phyloP scores from a whole-genome alignment of 1,284 basidiomycete genomes.

The Irpex lacteus region DNA sequence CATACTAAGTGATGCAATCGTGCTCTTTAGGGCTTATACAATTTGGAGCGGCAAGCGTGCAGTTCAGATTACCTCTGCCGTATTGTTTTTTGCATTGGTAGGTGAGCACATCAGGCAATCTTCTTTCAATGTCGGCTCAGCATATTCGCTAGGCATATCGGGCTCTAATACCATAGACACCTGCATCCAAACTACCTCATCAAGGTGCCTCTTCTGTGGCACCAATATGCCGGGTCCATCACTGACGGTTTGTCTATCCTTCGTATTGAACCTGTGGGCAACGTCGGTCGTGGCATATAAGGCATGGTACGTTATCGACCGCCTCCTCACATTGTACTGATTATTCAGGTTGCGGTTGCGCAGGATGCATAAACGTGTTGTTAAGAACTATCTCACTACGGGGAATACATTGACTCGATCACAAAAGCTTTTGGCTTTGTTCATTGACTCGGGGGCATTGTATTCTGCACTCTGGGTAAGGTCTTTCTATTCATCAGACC shows the following conservation, averaged over 20 bases:
- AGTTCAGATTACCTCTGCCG: background rate
- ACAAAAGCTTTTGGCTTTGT: background rate
- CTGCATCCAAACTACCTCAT: background rate
- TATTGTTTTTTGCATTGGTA: background rate
- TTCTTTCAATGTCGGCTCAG: background rate
- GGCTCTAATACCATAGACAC: background rate
- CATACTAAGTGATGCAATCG: background rate
- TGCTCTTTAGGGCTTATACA: background rate
- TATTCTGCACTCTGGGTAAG: background rate
- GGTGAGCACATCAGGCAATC: background rate
- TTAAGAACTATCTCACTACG: background rate
- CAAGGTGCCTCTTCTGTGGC: too few species aligned
- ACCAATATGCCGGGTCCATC: background rate
- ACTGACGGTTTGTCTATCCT: background rate
- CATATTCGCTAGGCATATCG: background rate
- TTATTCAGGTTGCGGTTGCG: background rate
- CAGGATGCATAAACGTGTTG: background rate
- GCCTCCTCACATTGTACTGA: background rate
- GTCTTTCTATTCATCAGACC: background rate
- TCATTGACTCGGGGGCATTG: background rate
- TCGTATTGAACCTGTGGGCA: background rate
- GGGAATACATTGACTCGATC: background rate
- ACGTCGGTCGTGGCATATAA: background rate
- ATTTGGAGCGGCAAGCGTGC: background rate
- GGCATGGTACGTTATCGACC: background rate